A percentile compares a stretch with the other conserved stretches of the same genome.
These are phyloP conservation scores for Nakaseomyces kungkrabaensis DNA, from an alignment of 1,139 yeast genomes.

Conservation along the genomic window DNA sequence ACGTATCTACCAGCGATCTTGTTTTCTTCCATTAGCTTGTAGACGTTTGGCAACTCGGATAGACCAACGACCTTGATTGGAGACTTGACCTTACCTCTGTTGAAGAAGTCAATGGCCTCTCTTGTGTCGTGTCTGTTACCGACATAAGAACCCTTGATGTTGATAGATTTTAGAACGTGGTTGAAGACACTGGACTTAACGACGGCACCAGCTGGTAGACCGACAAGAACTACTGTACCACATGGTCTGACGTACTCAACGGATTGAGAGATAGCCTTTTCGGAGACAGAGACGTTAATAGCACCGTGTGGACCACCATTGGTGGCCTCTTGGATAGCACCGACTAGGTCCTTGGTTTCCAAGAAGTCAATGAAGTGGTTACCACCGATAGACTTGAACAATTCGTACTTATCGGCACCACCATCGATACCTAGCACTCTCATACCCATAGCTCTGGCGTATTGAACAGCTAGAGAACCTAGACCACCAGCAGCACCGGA, in stretches of 20 bases:
- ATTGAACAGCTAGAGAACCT: constrained; percentile 66
- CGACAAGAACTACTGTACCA: constrained; percentile 66
- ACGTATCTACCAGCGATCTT: constrained; percentile 69
- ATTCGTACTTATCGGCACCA: constrained; percentile 54
- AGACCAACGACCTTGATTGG: constrained; percentile 65
- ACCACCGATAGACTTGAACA: constrained; percentile 52
- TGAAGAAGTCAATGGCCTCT: constrained; percentile 65
- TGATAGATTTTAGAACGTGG: constrained; percentile 54
- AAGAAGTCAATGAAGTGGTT: constrained; percentile 60
- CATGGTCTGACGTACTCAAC: constrained; percentile 54
- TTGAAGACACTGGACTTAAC: constrained; percentile 55
- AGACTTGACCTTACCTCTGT: constrained; percentile 58
- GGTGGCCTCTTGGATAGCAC: constrained; percentile 47
- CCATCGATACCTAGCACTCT: constrained; percentile 71
- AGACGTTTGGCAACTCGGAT: constrained; percentile 52
- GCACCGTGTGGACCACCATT: constrained; percentile 71
- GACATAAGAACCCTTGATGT: constrained; percentile 63
- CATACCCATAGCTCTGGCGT: constrained; percentile 63
- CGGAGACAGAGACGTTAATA: constrained; percentile 64
- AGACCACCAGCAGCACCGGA: constrained; percentile 78
- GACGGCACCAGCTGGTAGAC: constrained; percentile 65
- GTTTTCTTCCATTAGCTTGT: constrained; percentile 61
- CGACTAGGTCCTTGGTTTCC: constrained; percentile 45
- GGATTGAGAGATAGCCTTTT: constrained; percentile 55
- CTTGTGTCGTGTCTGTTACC: constrained; percentile 75